phyloP scores from a whole-genome alignment of 192 early-diverging fungal genomes.

The Umbelopsis vinacea region DNA sequence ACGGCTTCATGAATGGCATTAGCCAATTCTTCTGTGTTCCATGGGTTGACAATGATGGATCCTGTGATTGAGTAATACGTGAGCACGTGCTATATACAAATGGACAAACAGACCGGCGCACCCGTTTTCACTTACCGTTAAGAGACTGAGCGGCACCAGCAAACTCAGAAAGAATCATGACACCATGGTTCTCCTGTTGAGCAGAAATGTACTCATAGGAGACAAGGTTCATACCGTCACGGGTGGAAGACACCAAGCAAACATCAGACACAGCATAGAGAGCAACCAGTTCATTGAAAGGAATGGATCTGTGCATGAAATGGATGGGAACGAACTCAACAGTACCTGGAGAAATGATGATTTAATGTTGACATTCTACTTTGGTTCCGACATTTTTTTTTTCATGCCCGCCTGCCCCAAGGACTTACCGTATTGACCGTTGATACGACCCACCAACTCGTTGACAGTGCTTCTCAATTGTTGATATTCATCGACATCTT shows the following conservation, averaged over 20 bases:
- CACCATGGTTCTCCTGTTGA: conserved; percentile 92
- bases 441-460: conserved; percentile 97
- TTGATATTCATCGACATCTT: conserved; percentile 99
- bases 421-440: conserved; percentile 80
- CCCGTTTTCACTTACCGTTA: conserved; percentile 64
- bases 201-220: conserved; percentile 98
- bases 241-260: conserved; percentile 95
- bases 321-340: conserved; percentile 98
- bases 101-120: too few relatives aligned
- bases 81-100: neutral
- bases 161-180: conserved; percentile 96
- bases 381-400: too few relatives aligned
- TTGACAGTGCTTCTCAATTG: conserved; percentile 92
- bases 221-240: conserved; percentile 99
- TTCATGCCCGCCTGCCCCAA: neutral
- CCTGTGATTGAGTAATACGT: conserved; percentile 47
- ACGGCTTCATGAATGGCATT: conserved; percentile 90
- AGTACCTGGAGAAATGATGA: conserved; percentile 53
- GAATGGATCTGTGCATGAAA: conserved; percentile 96
- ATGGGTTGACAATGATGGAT: conserved; percentile 97
- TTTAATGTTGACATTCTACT: too few relatives aligned
- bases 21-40: conserved; percentile 97
- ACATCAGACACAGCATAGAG: conserved; percentile 97
- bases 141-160: conserved; percentile 98
- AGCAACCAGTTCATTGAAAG: conserved; percentile 93